These are phyloP conservation scores for Eimeria acervulina DNA, from an alignment of 169 alveolate species.

Conservation along the genomic window DNA sequence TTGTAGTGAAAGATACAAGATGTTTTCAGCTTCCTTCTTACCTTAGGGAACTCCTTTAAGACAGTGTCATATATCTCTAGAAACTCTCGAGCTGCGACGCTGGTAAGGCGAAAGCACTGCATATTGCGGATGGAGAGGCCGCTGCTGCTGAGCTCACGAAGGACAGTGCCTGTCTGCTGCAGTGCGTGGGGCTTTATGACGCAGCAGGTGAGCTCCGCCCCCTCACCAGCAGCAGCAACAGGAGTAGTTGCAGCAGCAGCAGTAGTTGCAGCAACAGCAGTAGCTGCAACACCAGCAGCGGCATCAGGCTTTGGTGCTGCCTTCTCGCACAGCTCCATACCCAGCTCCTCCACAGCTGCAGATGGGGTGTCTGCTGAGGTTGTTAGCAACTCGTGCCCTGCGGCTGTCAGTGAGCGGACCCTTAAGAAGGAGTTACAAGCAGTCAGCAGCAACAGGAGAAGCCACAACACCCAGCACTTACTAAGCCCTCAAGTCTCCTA, in stretches of 20 bases:
- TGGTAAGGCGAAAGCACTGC: conserved; percentile 91
- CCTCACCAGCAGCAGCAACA: neutral
- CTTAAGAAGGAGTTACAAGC: neutral
- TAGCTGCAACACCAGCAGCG: neutral
- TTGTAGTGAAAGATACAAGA: neutral
- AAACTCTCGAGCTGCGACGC: conserved; percentile 93
- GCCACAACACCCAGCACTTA: neutral
- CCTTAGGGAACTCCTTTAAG: conserved; percentile 80
- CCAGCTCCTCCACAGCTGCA: conserved; percentile 29
- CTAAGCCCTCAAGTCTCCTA: neutral
- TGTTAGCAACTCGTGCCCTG: neutral
- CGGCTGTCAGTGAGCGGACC: conserved; percentile 4
- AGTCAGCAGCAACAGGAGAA: neutral
- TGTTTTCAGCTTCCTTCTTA: neutral
- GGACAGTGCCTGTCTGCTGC: conserved; percentile 92
- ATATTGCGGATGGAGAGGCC: conserved; percentile 94
- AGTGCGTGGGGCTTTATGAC: conserved; percentile 89
- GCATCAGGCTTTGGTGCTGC: neutral
- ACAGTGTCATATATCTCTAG: conserved; percentile 94
- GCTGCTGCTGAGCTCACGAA: conserved; percentile 90
- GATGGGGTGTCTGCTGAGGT: conserved; percentile 16
- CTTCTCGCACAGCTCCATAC: neutral
- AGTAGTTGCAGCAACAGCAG: neutral
- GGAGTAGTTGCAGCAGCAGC: neutral
- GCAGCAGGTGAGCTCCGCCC: conserved; percentile 91